These are phyloP conservation scores for Panus rudis DNA, from an alignment of 768 basidiomycete genomes.

Conservation along the genomic window DNA sequence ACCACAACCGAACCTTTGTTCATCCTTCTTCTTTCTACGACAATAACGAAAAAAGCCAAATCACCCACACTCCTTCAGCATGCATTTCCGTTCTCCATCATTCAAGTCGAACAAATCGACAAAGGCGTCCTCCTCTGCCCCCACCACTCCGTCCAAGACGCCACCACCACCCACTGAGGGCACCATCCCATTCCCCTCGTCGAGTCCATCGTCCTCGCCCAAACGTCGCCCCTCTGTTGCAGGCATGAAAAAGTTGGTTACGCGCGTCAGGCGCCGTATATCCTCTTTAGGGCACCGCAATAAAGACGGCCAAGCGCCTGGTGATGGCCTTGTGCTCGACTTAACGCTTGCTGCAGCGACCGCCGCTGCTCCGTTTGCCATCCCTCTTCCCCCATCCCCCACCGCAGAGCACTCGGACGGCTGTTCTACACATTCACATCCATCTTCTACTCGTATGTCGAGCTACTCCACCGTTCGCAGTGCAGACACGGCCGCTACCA, in stretches of 20 bases:
- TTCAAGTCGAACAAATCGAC: no score
- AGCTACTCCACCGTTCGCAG: neutral
- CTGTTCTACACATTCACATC: neutral
- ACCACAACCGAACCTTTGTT: no score
- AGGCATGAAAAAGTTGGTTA: slow-evolving; percentile 16
- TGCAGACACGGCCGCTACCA: neutral
- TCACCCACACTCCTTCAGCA: no score
- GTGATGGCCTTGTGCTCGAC: slow-evolving; percentile 1
- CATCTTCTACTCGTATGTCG: neutral
- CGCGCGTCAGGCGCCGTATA: slow-evolving; percentile 14
- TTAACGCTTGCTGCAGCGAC: slow-evolving; percentile 1
- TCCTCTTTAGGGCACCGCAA: slow-evolving; percentile 11
- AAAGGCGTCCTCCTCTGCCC: no score
- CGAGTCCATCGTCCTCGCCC: slow-evolving; percentile 7
- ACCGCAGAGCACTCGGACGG: neutral
- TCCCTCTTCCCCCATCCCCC: slow-evolving; percentile 7
- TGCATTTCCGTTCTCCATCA: no score
- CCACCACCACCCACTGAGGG: no score
- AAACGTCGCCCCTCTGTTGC: slow-evolving; percentile 4
- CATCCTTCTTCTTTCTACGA: no score
- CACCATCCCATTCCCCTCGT: slow-evolving; percentile 4
- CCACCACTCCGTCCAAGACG: no score
- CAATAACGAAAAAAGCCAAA: no score
- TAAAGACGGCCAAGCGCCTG: slow-evolving; percentile 1
- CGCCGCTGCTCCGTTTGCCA: neutral